Conservation (phyloP, 345 rosid species). For the Brassica rapa region DNA sequence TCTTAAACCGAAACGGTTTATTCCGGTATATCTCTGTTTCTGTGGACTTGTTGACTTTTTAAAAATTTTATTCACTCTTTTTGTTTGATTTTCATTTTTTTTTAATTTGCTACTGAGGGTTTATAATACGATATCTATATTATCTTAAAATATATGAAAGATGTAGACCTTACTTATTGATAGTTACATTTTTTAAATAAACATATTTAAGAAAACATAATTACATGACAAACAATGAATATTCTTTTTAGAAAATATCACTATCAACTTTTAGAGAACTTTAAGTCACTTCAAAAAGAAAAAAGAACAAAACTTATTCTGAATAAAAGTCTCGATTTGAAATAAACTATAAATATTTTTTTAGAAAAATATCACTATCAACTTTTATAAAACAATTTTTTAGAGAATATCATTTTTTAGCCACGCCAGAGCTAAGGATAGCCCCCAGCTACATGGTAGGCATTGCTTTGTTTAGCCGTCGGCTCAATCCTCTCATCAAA, state of each 20-base stretch:
- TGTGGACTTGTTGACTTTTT: no score
- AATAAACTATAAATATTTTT: background rate
- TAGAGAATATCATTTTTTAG: no score
- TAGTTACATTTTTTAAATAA: no score
- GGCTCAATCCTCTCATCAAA: background rate
- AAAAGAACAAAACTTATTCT: background rate
- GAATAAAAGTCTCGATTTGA: background rate
- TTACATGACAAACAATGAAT: background rate
- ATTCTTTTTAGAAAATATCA: no score
- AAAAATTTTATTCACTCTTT: no score
- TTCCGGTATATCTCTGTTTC: conserved; percentile 11
- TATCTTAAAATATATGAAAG: background rate
- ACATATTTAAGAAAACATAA: no score
- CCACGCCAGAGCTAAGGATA: no score
- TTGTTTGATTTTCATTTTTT: no score
- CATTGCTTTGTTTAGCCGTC: background rate
- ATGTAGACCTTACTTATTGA: background rate
- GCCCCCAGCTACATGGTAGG: background rate
- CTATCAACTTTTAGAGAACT: background rate
- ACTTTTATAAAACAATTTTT: no score
- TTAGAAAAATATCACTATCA: background rate
- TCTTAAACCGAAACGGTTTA: conserved; percentile 7
- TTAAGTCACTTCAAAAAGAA: background rate
- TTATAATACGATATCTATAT: no score
- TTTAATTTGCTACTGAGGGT: no score